Percentiles rank a stretch among this genome's conserved stretches.
Evolutionary conservation across 176 grass and related monocot species (phyloP).

Genomic region (maize (Zea mays)): Zm-B73-REFERENCE-NAM-5.0 NC_050098.1:179423501-179424000

Average conservation of each 20-base stretch:
- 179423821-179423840: conserved; percentile 70
- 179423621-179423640: neutral
- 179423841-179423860: conserved; percentile 76
- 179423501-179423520: neutral
- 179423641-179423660: neutral
- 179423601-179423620: conserved; percentile 1
- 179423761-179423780: conserved; percentile 34
- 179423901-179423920: conserved; percentile 68
- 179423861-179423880: conserved; percentile 61
- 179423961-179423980: conserved; percentile 1
- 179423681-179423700: conserved; percentile 21
- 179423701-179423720: conserved; percentile 17
- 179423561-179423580: conserved; percentile 1
- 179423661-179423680: neutral
- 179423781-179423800: conserved; percentile 63
- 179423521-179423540: conserved; percentile 2
- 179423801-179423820: conserved; percentile 53
- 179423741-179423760: conserved; percentile 25
- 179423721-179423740: neutral
- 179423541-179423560: conserved; percentile 1
- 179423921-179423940: conserved; percentile 26
- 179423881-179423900: conserved; percentile 66
- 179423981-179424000: conserved; percentile 4
- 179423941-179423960: conserved; percentile 34
- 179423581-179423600: conserved; percentile 18